Evolutionary conservation across 768 basidiomycete genomes (phyloP), one percentile per base, ranked within the genome.

Genomic region (Crassisporium funariophilum): DNA sequence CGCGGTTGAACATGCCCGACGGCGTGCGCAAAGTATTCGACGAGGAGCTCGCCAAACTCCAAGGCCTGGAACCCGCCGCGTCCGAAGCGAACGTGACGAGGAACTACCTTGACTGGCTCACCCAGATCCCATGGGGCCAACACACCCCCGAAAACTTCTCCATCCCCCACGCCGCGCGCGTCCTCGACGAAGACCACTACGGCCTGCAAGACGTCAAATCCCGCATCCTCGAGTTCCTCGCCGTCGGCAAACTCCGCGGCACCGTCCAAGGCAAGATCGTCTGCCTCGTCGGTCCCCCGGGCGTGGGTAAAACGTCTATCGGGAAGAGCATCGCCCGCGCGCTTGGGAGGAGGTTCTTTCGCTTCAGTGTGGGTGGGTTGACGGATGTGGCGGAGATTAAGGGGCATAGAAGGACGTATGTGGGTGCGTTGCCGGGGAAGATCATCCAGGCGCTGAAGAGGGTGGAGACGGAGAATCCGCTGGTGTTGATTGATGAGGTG

Each of bases 371-470:
- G 4, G 95, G 97, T 53, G 95, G 97, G 11, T 68, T 99, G 62
- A 92, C 92, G 37, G 97, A 99, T 64, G 94, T 98, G 1, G 97
- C 97, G 45, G 97, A 98, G 77, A 98, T 99, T 61, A 98, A 98
- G 70, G 97, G 97, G 1, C 97, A 99, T 62, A 73, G 97, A 58
- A 74, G 97, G 63, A 99, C 95, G n/a, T 98, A 97, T 62, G 91
- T 95, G 42, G 91, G 89, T 42, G 94, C 93, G 0, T 75, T 97
- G 34, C 94, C 94, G 0, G 93, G 94, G 25, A 97, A 95, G 76
- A 92, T 95, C 49, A 91, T 95, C 44, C 92, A 95, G 61, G 94
- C 94, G 0, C 69, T 95, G 52, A 95, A 94, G 70, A 82, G 92
- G 25, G 91, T 95, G 19, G 90, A 91, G 10, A 93, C 91, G 12